Base-by-base conservation (phyloP, 2,329 filamentous ascomycete genomes). In the Aspergillus latus region DNA sequence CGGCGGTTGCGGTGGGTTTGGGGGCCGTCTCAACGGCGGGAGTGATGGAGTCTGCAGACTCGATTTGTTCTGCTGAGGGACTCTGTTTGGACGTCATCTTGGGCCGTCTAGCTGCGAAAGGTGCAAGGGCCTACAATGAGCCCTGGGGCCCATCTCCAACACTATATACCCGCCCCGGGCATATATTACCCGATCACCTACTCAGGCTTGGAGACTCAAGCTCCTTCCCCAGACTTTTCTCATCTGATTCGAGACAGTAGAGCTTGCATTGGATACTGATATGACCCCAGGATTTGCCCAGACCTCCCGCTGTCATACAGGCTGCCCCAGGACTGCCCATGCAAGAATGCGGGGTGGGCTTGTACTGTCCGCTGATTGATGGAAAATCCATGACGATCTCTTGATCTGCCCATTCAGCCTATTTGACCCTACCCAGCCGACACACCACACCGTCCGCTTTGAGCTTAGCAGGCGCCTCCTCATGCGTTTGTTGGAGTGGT, bases 11-110 rank as follows among this genome's bases (percentile, higher is more conserved):
- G 15, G 45, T 50, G 3, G 45, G 36, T 29, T 47, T 36, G 16
- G 21, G 34, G 34, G 4, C 28, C 16, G 15, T 6, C 8, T 58
- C 40, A 1, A 51, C 47, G 7, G 54, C 45, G 4, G 50, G 50
- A 2, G 59, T 59, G 48, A 61, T 61, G 36, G 44, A 40, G 36
- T 61, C 59, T 8, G 28, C 40, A 7, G 48, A 29, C 11, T 48
- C 40, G 16, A 37, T 13, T 7, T 40, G 50, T 2, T 40, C 54
- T 10, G 21, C 10, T 1, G 28, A 29, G 7, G 42, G 26, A 21
- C 21, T 21, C 2, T 15, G 30, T 30, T 52, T 45, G 7, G n/a
- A 8, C 1, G 40, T 36, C 50, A 52, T 52, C 16, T 43, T 43
- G 39, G n/a, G 9, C 8, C 5, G 8, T 21, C 21, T 21, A 21